phyloP scores from a whole-genome alignment of 23 red algal genomes.

The Gracilaria gracilis region DNA sequence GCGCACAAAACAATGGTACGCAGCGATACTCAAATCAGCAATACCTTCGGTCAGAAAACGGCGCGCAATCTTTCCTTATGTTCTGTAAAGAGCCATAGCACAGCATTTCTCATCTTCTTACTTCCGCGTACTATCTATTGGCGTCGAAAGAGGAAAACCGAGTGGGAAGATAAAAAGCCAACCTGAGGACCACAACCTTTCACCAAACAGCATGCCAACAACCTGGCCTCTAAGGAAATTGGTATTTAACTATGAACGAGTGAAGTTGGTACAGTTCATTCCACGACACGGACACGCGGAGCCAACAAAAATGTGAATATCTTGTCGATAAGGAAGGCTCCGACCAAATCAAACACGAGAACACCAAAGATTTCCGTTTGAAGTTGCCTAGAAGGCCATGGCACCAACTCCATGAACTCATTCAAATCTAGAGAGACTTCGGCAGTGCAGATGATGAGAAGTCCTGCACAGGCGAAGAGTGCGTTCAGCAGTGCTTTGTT shows the following conservation, averaged over 20 bases:
- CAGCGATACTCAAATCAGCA: slow-evolving; percentile 6
- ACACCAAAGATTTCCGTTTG: slow-evolving; percentile 51
- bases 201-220: background rate
- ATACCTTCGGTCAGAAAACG: background rate
- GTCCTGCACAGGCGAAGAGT: slow-evolving; percentile 43
- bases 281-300: slow-evolving; percentile 35
- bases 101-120: background rate
- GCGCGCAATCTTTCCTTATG: slow-evolving; percentile 37
- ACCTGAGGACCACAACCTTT: background rate
- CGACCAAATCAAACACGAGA: slow-evolving; percentile 67
- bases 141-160: background rate
- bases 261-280: slow-evolving; percentile 24
- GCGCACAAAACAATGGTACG: slow-evolving; percentile 48
- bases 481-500: slow-evolving; percentile 76
- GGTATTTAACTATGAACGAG: background rate
- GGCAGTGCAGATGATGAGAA: slow-evolving; percentile 52
- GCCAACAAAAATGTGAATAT: slow-evolving; percentile 70
- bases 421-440: slow-evolving; percentile 79
- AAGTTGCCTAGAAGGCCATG: slow-evolving; percentile 58
- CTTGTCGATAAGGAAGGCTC: slow-evolving; percentile 58
- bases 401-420: slow-evolving; percentile 74
- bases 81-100: slow-evolving; percentile 19
- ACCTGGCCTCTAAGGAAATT: background rate
- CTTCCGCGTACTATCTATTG: no score
- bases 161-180: background rate